phyloP scores from a whole-genome alignment of 352 stramenopile species.

The Pythium phragmitis region DNA sequence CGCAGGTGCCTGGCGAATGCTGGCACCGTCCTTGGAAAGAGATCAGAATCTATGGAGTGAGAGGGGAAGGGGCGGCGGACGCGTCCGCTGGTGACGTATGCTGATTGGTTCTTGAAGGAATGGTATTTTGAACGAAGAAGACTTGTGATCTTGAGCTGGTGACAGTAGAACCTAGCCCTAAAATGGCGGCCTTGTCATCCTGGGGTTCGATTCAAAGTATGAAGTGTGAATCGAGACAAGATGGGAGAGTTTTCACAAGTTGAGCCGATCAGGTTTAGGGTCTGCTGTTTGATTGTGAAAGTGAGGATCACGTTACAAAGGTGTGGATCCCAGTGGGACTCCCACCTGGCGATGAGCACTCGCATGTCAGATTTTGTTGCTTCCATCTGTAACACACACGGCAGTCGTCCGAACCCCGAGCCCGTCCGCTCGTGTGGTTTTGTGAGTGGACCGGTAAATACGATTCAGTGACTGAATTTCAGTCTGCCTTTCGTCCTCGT shows the following conservation, averaged over 20 bases:
- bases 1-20: conserved; percentile 8
- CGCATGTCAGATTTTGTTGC: conserved; percentile 8
- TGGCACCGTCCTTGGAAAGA: conserved; percentile 20
- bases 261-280: conserved; percentile 11
- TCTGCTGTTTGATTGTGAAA: conserved; percentile 25
- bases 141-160: too few species aligned
- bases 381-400: conserved; percentile 17
- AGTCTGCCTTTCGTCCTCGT: conserved; percentile 9
- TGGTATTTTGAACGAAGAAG: neutral
- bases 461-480: conserved; percentile 15
- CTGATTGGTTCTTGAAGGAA: neutral
- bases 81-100: neutral
- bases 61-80: conserved; percentile 15
- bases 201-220: neutral
- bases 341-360: conserved; percentile 1
- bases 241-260: neutral
- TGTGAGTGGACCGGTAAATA: conserved; percentile 9
- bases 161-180: neutral
- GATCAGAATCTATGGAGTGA: conserved; percentile 10
- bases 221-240: neutral
- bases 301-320: neutral
- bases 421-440: conserved; percentile 24
- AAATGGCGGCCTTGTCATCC: neutral
- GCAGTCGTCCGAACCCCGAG: conserved; percentile 10
- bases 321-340: neutral